These are phyloP conservation scores for Barnettozyma botsteinii DNA, from an alignment of 805 yeast genomes.

Conservation along the genomic window DNA sequence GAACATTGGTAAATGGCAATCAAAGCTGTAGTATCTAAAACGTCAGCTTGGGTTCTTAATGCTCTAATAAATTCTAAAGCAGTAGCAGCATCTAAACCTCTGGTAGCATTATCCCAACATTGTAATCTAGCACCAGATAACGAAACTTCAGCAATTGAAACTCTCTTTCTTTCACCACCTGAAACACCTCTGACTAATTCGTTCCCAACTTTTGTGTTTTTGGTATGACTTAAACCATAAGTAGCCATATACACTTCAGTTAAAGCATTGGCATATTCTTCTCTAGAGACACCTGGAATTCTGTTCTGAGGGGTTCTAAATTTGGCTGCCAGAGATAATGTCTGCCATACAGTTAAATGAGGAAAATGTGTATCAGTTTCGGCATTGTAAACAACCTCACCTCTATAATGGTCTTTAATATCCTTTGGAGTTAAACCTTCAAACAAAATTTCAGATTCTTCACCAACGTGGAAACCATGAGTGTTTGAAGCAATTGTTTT, in stretches of 20 bases:
- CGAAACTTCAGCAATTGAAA: slow-evolving; percentile 57
- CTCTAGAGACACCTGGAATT: slow-evolving; percentile 48
- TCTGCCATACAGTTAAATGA: slow-evolving; percentile 59
- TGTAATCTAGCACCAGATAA: slow-evolving; percentile 40
- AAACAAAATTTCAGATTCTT: slow-evolving; percentile 43
- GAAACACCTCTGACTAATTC: slow-evolving; percentile 61
- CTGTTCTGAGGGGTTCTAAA: slow-evolving; percentile 60
- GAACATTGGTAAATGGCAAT: slow-evolving; percentile 70
- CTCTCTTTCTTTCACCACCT: slow-evolving; percentile 70
- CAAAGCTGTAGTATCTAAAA: slow-evolving; percentile 45
- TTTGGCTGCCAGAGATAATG: slow-evolving; percentile 54
- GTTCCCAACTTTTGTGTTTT: slow-evolving; percentile 57
- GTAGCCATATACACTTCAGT: slow-evolving; percentile 47
- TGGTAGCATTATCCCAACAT: slow-evolving; percentile 53
- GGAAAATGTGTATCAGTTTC: slow-evolving; percentile 68
- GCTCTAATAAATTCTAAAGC: slow-evolving; percentile 50
- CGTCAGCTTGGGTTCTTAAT: slow-evolving; percentile 42
- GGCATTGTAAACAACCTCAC: slow-evolving; percentile 67
- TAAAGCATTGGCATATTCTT: slow-evolving; percentile 47
- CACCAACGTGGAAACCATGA: slow-evolving; percentile 49
- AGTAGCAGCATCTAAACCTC: slow-evolving; percentile 57
- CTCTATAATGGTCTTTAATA: slow-evolving; percentile 50
- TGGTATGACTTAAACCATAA: slow-evolving; percentile 45
- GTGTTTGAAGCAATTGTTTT: slow-evolving; percentile 56
- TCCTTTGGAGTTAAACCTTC: slow-evolving; percentile 49